Percentiles rank a stretch among this genome's conserved stretches.
These are phyloP conservation scores for Wickerhamiella kurtzmanii DNA, from an alignment of 805 yeast genomes.

Conservation along the genomic window DNA sequence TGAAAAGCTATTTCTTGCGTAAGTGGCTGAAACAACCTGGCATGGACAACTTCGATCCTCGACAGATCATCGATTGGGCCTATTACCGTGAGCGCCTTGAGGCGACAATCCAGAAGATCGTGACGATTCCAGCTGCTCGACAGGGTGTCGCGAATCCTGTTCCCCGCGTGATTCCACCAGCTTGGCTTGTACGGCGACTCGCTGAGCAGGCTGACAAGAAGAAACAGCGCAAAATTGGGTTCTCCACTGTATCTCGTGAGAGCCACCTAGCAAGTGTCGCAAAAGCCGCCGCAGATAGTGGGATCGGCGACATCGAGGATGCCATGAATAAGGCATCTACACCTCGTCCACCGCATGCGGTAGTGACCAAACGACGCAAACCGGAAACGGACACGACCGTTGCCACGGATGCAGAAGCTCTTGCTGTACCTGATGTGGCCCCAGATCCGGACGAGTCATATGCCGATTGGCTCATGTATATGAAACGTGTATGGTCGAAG, in stretches of 20 bases:
- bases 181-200: constrained; percentile 67
- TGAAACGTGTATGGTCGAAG: constrained; percentile 76
- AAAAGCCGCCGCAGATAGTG: constrained; percentile 1
- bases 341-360: constrained; percentile 8
- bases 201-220: constrained; percentile 46
- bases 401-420: constrained; percentile 24
- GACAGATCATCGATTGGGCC: constrained; percentile 83
- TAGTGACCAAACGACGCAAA: constrained; percentile 22
- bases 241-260: constrained; percentile 33
- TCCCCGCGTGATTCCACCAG: constrained; percentile 87
- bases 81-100: constrained; percentile 85
- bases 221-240: constrained; percentile 57
- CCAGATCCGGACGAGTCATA: constrained; percentile 28
- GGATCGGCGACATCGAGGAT: constrained; percentile 61
- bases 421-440: constrained; percentile 11
- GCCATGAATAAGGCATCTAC: constrained; percentile 24
- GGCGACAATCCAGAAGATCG: constrained; percentile 85
- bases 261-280: constrained; percentile 24
- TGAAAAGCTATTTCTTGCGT: constrained; percentile 60
- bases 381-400: constrained; percentile 35
- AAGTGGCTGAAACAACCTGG: constrained; percentile 79
- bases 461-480: constrained; percentile 43
- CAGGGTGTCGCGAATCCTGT: constrained; percentile 85
- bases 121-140: constrained; percentile 93
- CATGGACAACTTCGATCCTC: constrained; percentile 69